Conservation (phyloP, 345 rosid genomes). For the Viola odorata region DNA sequence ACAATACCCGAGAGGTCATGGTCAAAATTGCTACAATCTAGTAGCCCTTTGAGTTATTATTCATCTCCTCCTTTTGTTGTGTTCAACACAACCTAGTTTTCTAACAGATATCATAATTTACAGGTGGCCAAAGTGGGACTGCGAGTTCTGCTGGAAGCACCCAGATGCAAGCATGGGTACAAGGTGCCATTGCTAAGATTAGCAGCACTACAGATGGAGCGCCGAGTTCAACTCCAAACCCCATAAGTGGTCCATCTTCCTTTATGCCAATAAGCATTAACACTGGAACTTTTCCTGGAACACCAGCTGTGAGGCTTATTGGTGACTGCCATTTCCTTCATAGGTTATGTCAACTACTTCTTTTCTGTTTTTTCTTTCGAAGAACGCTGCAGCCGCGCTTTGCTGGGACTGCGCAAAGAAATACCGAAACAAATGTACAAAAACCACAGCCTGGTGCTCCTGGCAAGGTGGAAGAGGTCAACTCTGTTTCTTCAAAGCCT, state of each 20-base stretch:
- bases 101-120: constrained; percentile 3
- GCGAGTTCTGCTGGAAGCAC: constrained; percentile 87
- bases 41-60: background rate
- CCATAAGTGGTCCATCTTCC: constrained; percentile 75
- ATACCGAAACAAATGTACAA: constrained; percentile 57
- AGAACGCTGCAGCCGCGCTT: constrained; percentile 58
- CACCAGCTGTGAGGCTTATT: constrained; percentile 98
- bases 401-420: constrained; percentile 47
- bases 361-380: constrained; percentile 90
- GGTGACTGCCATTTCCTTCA: constrained; percentile 99
- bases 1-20: background rate
- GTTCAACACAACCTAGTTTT: background rate
- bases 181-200: constrained; percentile 96
- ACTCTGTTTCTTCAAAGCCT: constrained; percentile 55
- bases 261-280: constrained; percentile 98
- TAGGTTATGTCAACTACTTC: constrained; percentile 91
- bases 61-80: background rate
- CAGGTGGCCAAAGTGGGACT: constrained; percentile 75
- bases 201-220: constrained; percentile 79
- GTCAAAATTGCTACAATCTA: constrained; percentile 4
- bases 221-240: constrained; percentile 52
- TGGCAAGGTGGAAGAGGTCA: constrained; percentile 76
- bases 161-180: constrained; percentile 98
- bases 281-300: constrained; percentile 99
- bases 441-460: constrained; percentile 68